Conservation (phyloP, 352 stramenopile species). For the Pythium aristosporum region DNA sequence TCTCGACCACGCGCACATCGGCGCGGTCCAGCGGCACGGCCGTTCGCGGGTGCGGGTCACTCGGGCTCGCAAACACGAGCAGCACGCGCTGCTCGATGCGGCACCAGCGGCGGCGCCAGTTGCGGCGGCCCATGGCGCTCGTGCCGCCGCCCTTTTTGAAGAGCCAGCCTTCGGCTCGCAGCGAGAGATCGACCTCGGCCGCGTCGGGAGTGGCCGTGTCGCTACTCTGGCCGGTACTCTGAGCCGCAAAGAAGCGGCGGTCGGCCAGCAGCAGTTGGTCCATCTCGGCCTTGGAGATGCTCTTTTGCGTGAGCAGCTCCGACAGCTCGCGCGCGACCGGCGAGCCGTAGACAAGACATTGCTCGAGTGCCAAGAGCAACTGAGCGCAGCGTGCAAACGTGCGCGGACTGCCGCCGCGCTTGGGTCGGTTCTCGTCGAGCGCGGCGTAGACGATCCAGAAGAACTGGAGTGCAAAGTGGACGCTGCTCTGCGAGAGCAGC, state of each 20-base stretch:
- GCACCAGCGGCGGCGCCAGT: conserved; percentile 78
- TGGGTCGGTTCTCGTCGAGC: conserved; percentile 77
- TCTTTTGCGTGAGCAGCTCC: conserved; percentile 59
- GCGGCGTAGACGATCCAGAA: conserved; percentile 85
- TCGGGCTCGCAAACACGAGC: conserved; percentile 58
- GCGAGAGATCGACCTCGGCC: conserved; percentile 3
- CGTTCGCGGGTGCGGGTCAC: conserved; percentile 51
- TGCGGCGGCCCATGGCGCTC: conserved; percentile 67
- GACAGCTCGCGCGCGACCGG: conserved; percentile 51
- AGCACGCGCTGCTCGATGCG: conserved; percentile 74
- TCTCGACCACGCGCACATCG: conserved; percentile 60
- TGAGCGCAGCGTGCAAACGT: conserved; percentile 71
- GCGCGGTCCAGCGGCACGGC: conserved; percentile 67
- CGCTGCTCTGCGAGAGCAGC: conserved; percentile 67
- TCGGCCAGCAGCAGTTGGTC: conserved; percentile 71
- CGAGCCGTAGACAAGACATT: conserved; percentile 80
- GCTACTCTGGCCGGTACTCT: conserved; percentile 31
- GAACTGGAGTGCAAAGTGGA: conserved; percentile 81
- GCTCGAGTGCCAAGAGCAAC: conserved; percentile 72
- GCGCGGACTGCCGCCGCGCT: conserved; percentile 56
- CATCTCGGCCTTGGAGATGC: conserved; percentile 69
- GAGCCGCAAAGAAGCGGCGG: conserved; percentile 68
- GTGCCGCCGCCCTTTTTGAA: conserved; percentile 84
- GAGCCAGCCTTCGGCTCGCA: conserved; percentile 47
- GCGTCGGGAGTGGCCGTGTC: background rate